Conservation (phyloP, 1,139 yeast genomes). For the Yamadazyma epiphylla region DNA sequence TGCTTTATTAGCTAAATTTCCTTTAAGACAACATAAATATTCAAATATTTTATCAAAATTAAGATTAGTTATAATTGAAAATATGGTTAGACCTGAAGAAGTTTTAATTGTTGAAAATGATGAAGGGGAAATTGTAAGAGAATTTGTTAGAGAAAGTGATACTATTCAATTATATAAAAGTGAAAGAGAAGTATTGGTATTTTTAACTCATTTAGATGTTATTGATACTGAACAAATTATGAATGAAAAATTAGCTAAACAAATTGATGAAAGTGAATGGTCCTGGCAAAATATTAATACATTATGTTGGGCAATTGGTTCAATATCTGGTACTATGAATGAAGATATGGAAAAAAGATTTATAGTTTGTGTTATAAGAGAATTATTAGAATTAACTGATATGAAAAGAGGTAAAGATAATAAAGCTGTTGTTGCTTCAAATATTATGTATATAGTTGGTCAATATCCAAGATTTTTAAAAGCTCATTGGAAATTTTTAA, state of each 20-base stretch:
- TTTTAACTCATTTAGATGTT: conserved; percentile 91
- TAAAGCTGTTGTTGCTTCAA: conserved; percentile 98
- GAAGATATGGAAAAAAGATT: conserved; percentile 96
- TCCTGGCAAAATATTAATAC: conserved; percentile 98
- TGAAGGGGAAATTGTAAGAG: conserved; percentile 98
- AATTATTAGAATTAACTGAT: conserved; percentile 84
- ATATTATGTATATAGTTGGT: conserved; percentile 98
- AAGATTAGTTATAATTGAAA: conserved; percentile 88
- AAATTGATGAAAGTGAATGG: conserved; percentile 97
- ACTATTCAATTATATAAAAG: conserved; percentile 93
- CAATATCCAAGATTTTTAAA: conserved; percentile 96
- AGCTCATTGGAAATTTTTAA: conserved; percentile 97
- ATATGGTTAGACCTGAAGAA: conserved; percentile 98
- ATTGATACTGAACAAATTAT: conserved; percentile 90
- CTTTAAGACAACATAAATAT: conserved; percentile 84
- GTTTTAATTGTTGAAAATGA: conserved; percentile 95
- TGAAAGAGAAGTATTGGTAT: conserved; percentile 93
- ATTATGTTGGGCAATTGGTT: conserved; percentile 98
- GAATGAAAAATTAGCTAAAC: conserved; percentile 87
- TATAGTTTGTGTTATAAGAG: conserved; percentile 88
- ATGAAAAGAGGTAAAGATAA: conserved; percentile 97
- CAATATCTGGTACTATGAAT: conserved; percentile 97
- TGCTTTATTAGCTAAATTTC: conserved; percentile 65
- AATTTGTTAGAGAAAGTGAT: conserved; percentile 93
- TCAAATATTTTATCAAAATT: conserved; percentile 71